Evolutionary conservation across 2,329 filamentous ascomycete genomes (phyloP).

Genomic region (Ophiobolus disseminans): DNA sequence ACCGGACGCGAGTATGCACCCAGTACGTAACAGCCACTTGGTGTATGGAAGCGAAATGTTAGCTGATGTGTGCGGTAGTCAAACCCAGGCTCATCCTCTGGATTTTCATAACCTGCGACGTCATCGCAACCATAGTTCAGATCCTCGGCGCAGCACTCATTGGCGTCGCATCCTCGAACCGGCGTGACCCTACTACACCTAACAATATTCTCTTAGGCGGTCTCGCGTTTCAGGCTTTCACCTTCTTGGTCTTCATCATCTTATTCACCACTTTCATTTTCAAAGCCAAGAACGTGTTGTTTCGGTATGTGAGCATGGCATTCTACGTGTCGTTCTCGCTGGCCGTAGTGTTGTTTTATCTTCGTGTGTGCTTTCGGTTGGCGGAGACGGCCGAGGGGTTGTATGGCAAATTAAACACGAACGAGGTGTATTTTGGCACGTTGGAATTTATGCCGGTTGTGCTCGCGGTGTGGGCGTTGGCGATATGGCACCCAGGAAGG

Average conservation of each 20-base stretch:
- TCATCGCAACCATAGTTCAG: constrained; percentile 62
- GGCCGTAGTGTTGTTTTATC: constrained; percentile 59
- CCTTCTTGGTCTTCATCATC: constrained; percentile 59
- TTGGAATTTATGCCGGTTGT: constrained; percentile 64
- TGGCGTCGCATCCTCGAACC: constrained; percentile 57
- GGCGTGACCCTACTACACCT: constrained; percentile 57
- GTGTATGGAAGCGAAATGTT: neutral
- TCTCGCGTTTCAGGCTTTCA: constrained; percentile 62
- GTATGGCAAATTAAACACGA: constrained; percentile 53
- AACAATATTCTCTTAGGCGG: constrained; percentile 65
- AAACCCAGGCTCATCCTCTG: constrained; percentile 58
- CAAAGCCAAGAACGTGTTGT: constrained; percentile 43
- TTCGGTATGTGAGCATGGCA: constrained; percentile 35
- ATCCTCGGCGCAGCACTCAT: constrained; percentile 63
- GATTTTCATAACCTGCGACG: constrained; percentile 63
- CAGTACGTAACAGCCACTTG: neutral
- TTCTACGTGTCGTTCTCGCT: constrained; percentile 55
- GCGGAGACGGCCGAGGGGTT: constrained; percentile 62
- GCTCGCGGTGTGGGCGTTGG: constrained; percentile 57
- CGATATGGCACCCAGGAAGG: constrained; percentile 55
- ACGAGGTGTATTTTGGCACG: constrained; percentile 62
- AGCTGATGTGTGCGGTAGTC: constrained; percentile 28
- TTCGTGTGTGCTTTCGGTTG: constrained; percentile 63
- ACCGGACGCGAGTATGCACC: constrained; percentile 55
- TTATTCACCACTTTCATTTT: constrained; percentile 53